Conservation (phyloP, 805 yeast species). For the Isabelozyma gotoi region DNA sequence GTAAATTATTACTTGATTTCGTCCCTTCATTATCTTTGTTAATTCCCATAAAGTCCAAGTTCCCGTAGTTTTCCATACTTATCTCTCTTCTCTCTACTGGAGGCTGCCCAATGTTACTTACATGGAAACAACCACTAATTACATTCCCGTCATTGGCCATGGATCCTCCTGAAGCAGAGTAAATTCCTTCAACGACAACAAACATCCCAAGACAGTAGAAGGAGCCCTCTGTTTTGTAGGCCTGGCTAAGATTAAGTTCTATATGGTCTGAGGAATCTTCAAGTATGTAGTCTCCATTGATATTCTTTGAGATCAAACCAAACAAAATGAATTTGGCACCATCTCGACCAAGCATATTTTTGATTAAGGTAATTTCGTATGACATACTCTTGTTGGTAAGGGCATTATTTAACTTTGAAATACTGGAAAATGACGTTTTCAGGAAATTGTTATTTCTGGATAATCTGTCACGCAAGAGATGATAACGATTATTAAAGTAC, state of each 20-base stretch:
- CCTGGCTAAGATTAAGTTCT: constrained; percentile 61
- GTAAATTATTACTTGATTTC: constrained; percentile 30
- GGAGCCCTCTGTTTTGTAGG: constrained; percentile 61
- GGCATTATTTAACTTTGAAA: constrained; percentile 41
- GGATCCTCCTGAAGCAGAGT: constrained; percentile 59
- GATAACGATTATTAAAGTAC: constrained; percentile 54
- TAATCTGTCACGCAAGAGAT: constrained; percentile 66
- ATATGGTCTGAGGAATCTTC: constrained; percentile 82
- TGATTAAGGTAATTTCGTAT: constrained; percentile 64
- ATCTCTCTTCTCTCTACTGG: constrained; percentile 74
- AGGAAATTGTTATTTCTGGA: constrained; percentile 77
- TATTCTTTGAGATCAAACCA: constrained; percentile 67
- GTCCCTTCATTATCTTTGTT: constrained; percentile 25
- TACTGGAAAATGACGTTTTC: constrained; percentile 41
- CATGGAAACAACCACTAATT: constrained; percentile 58
- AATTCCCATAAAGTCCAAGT: constrained; percentile 64
- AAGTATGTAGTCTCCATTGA: constrained; percentile 67
- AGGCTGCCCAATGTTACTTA: constrained; percentile 79
- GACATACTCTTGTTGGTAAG: constrained; percentile 8
- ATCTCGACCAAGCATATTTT: constrained; percentile 83
- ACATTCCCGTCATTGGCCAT: constrained; percentile 25
- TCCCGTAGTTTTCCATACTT: constrained; percentile 72
- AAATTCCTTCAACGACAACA: constrained; percentile 81
- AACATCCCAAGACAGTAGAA: constrained; percentile 76
- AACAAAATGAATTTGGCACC: constrained; percentile 73